These are phyloP conservation scores for Apiospora sp. DNA, from an alignment of 2,329 filamentous ascomycete species.

Conservation along the genomic window DNA sequence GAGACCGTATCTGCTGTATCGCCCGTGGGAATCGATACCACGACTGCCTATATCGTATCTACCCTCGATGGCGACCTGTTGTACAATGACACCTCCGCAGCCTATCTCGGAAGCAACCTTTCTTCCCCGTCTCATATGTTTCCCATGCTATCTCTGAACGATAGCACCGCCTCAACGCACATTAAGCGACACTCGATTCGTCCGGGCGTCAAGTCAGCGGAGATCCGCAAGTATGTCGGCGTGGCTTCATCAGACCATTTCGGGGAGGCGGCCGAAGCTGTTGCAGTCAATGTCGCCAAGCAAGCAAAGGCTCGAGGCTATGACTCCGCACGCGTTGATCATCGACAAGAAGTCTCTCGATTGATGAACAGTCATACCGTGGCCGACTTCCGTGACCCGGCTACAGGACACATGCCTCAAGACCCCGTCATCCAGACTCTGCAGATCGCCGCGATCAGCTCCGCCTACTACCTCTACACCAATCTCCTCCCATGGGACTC, in stretches of 20 bases:
- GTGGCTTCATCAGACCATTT: conserved; percentile 21
- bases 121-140: not conserved
- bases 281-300: not conserved
- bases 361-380: not conserved
- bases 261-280: not conserved
- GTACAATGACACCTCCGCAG: not conserved
- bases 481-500: conserved; percentile 4
- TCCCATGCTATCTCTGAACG: not conserved
- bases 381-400: conserved; percentile 19
- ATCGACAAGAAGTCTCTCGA: not conserved
- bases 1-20: conserved; percentile 11
- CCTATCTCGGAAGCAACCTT: not conserved
- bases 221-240: conserved; percentile 14
- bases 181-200: not conserved
- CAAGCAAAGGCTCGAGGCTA: conserved; percentile 1
- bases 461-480: conserved; percentile 21
- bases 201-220: not conserved
- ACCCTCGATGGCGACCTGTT: conserved; percentile 2
- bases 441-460: conserved; percentile 17
- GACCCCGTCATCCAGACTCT: conserved; percentile 9
- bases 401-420: not conserved
- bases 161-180: not conserved
- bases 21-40: not conserved
- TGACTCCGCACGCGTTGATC: not conserved
- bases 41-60: conserved; percentile 2